Evolutionary conservation across 257 asterid species (phyloP), one percentile per base, ranked within the genome.

Genomic region (Verbena officinalis): DNA sequence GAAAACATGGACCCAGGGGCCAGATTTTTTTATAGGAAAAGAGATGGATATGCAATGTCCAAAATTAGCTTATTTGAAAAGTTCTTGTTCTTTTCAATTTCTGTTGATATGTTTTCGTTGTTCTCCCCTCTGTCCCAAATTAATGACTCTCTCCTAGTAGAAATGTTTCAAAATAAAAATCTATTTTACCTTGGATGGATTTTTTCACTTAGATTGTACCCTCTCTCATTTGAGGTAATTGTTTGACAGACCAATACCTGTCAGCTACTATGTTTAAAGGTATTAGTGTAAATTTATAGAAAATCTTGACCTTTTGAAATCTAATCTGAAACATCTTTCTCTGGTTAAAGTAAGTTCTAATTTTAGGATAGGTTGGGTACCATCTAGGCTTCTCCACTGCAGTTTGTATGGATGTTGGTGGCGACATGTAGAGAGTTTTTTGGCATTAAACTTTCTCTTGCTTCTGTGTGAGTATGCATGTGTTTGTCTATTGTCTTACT

Each of bases 271-370:
- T 36, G 23, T 23, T 31, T 30, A 30, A 44, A 44, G 31, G 44
- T 24, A 31, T 16, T 31, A 30, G 13, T 44, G 20, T 40, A 43
- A 42, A 55, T 63, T 40, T 44, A 16, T 64, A 67, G 58, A 67
- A 8, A 34, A 48, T 34, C 13, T 52, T 60, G n/a, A n/a, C 49
- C 4, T 30, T 30, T 2, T 30, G 7, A 30, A 30, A 38, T 5
- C 65, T 55, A 38, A 13, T 43, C 7, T 44, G 30, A 9, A 53
- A 43, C 70, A n/a, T 21, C 31, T 9, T 24, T 67, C 23, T 34
- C 61, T 24, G 44, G 19, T 59, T 57, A 27, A 31, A 27, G 56
- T 39, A 55, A 56, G 36, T 44, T 59, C 27, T 7, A 56, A 16
- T 64, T 43, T 57, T 72, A 34, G 53, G 36, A 33, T 19, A 22